phyloP scores from a whole-genome alignment of 2,329 filamentous ascomycete species.

The Westerdykella aurantiaca region DNA sequence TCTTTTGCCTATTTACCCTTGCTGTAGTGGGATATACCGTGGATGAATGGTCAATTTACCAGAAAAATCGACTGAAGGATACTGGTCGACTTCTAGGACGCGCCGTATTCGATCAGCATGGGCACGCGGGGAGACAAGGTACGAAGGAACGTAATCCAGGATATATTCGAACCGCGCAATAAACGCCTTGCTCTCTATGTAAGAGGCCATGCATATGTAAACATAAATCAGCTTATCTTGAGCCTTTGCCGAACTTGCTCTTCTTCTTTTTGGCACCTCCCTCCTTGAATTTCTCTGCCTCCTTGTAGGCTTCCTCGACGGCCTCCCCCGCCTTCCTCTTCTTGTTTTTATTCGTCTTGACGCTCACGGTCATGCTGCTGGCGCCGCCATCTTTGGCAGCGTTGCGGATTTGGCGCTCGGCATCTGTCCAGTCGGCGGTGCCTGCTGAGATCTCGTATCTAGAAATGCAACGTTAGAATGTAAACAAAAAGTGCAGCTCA shows the following conservation, averaged over 20 bases:
- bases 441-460: constrained; percentile 46
- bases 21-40: too few relatives aligned
- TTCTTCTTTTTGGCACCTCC: constrained; percentile 30
- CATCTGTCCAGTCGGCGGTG: constrained; percentile 51
- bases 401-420: constrained; percentile 64
- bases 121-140: too few relatives aligned
- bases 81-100: too few relatives aligned
- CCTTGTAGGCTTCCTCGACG: constrained; percentile 44
- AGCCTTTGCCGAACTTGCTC: constrained; percentile 18
- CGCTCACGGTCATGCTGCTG: constrained; percentile 63
- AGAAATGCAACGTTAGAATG: not conserved
- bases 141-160: too few relatives aligned
- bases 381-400: constrained; percentile 47
- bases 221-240: not conserved
- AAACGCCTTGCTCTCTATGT: too few relatives aligned
- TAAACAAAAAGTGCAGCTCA: not conserved
- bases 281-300: constrained; percentile 33
- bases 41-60: too few relatives aligned
- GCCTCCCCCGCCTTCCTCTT: constrained; percentile 67
- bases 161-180: too few relatives aligned
- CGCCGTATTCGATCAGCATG: too few relatives aligned
- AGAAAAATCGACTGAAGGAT: too few relatives aligned
- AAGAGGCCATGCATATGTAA: too few relatives aligned
- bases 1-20: too few relatives aligned
- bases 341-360: constrained; percentile 64